phyloP scores from a whole-genome alignment of 2,329 filamentous ascomycete genomes.

The Colletotrichum magnum region DNA sequence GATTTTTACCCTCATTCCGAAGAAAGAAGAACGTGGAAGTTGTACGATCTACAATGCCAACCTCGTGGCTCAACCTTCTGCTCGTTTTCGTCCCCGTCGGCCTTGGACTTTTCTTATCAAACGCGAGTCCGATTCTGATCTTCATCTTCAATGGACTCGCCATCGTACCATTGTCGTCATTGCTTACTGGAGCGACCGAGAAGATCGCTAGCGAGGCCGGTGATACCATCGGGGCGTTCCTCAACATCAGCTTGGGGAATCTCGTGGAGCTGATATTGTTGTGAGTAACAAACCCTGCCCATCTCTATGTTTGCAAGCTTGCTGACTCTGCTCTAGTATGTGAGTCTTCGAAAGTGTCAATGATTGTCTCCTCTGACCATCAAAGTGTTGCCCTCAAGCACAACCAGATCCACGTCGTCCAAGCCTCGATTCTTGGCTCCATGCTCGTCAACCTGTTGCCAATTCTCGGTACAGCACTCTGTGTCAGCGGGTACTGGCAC shows the following conservation, averaged over 20 bases:
- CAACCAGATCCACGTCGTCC: conserved; percentile 81
- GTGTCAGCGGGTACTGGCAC: conserved; percentile 77
- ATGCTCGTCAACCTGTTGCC: conserved; percentile 83
- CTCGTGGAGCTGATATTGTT: conserved; percentile 75
- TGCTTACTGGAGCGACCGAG: conserved; percentile 73
- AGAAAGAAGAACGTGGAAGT: background rate
- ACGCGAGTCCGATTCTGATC: conserved; percentile 56
- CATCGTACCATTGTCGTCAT: conserved; percentile 70
- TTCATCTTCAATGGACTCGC: conserved; percentile 74
- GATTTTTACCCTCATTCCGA: background rate
- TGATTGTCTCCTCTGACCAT: conserved; percentile 38
- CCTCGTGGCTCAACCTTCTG: conserved; percentile 73
- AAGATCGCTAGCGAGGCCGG: conserved; percentile 69
- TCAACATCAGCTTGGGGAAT: conserved; percentile 75
- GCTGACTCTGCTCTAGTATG: conserved; percentile 46
- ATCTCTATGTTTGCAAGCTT: background rate
- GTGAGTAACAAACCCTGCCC: conserved; percentile 48
- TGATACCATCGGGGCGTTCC: conserved; percentile 70
- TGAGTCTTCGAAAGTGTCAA: conserved; percentile 42
- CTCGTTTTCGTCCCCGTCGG: conserved; percentile 80
- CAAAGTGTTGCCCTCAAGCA: conserved; percentile 64
- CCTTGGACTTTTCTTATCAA: conserved; percentile 65
- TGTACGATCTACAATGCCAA: conserved; percentile 44
- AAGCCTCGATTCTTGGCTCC: conserved; percentile 82
- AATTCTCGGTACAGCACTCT: conserved; percentile 82